These are phyloP conservation scores for Omphalotus guepiniiformis DNA, from an alignment of 768 basidiomycete species.

Conservation along the genomic window DNA sequence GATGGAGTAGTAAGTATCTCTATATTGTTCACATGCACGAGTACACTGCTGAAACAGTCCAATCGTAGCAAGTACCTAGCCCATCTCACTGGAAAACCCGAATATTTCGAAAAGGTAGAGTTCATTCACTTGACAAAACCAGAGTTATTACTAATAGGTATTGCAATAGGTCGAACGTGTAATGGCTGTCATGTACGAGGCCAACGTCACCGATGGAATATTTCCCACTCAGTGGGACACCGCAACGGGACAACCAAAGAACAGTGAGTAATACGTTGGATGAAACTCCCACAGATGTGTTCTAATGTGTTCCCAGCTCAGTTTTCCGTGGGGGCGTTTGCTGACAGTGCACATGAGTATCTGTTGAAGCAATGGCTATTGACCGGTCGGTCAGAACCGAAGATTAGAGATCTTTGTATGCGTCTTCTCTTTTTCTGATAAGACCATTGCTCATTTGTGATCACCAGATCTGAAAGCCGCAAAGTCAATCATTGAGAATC, in stretches of 20 bases:
- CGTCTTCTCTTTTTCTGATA: slow-evolving; percentile 18
- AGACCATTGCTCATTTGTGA: background rate
- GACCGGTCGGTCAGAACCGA: slow-evolving; percentile 47
- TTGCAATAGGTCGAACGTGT: slow-evolving; percentile 37
- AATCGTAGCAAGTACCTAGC: slow-evolving; percentile 67
- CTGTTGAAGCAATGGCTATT: slow-evolving; percentile 66
- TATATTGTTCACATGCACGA: background rate
- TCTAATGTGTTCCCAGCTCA: slow-evolving; percentile 21
- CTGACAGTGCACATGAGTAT: slow-evolving; percentile 70
- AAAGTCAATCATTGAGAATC: slow-evolving; percentile 49
- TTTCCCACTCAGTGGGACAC: slow-evolving; percentile 53
- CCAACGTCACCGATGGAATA: slow-evolving; percentile 41
- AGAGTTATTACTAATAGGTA: slow-evolving; percentile 30
- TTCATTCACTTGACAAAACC: background rate
- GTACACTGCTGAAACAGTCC: slow-evolving; percentile 5
- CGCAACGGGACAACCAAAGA: slow-evolving; percentile 36
- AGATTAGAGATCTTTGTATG: slow-evolving; percentile 55
- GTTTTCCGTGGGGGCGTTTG: slow-evolving; percentile 50
- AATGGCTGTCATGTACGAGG: slow-evolving; percentile 48
- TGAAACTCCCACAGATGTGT: too few species aligned
- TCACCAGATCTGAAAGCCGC: slow-evolving; percentile 47
- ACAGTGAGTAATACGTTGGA: slow-evolving; percentile 43
- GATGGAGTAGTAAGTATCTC: slow-evolving; percentile 48
- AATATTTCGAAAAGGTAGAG: slow-evolving; percentile 47
- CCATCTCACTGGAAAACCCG: slow-evolving; percentile 63